A percentile compares a stretch with the other conserved stretches of the same genome.
phyloP scores from a whole-genome alignment of 2,329 filamentous ascomycete genomes.

The Fusarium xyrophilum region DNA sequence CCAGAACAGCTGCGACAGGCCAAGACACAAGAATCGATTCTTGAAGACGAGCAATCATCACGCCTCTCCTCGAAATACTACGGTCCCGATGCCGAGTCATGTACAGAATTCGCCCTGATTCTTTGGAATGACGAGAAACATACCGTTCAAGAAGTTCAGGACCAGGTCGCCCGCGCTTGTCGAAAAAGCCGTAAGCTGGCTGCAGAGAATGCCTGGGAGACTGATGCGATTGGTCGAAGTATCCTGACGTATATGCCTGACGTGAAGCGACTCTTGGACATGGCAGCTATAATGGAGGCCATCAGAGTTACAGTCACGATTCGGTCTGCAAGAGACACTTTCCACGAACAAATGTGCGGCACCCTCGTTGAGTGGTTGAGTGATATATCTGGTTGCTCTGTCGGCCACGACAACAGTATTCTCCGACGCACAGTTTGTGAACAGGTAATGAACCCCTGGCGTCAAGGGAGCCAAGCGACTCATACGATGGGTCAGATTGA shows the following conservation, averaged over 20 bases:
- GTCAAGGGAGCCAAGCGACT: constrained; percentile 79
- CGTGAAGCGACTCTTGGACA: constrained; percentile 74
- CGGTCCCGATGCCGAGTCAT: constrained; percentile 61
- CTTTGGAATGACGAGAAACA: constrained; percentile 99
- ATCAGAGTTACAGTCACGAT: constrained; percentile 97
- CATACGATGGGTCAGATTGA: constrained; percentile 64
- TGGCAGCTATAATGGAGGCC: constrained; percentile 87
- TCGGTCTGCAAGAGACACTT: constrained; percentile 90
- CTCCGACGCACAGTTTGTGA: constrained; percentile 86
- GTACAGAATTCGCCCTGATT: constrained; percentile 77
- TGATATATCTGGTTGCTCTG: constrained; percentile 88
- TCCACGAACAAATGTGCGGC: constrained; percentile 98
- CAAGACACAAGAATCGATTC: constrained; percentile 83
- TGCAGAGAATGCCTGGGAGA: constrained; percentile 79
- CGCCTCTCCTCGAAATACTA: constrained; percentile 74
- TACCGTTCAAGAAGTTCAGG: constrained; percentile 86
- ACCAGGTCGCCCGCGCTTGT: constrained; percentile 91
- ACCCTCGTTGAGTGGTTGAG: constrained; percentile 95
- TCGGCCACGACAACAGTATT: constrained; percentile 80
- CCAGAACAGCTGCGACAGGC: constrained; percentile 89
- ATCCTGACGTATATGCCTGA: constrained; percentile 79
- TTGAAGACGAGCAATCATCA: constrained; percentile 80
- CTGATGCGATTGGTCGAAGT: constrained; percentile 85
- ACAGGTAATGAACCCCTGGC: constrained; percentile 88
- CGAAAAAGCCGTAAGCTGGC: constrained; percentile 74